A percentile compares a stretch with the other conserved stretches of the same genome.
Conservation (phyloP, 1,284 basidiomycete genomes). For the Hypsizygus ulmarius region DNA sequence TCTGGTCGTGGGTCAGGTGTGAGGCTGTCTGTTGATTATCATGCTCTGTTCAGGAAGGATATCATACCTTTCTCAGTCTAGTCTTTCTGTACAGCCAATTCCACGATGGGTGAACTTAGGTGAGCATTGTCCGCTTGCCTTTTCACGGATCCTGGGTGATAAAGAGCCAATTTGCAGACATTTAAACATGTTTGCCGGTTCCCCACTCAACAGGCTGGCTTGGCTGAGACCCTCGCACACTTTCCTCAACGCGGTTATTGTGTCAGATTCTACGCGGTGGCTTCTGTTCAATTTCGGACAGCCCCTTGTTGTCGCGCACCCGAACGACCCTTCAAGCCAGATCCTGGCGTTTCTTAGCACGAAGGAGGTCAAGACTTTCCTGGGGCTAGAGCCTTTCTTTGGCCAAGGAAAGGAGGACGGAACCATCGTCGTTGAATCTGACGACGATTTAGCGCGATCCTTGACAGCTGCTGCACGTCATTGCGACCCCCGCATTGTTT, state of each 20-base stretch:
- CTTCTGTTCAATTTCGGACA: conserved; percentile 70
- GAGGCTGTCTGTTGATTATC: too few relatives aligned
- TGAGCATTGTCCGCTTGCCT: too few relatives aligned
- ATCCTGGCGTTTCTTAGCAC: conserved; percentile 54
- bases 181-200: conserved; percentile 71
- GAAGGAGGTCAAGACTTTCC: conserved; percentile 50
- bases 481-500: conserved; percentile 46
- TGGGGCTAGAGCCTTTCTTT: conserved; percentile 54
- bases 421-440: conserved; percentile 36
- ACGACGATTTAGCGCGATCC: conserved; percentile 31
- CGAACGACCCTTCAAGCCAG: conserved; percentile 25
- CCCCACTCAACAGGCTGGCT: conserved; percentile 82
- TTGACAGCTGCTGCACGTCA: conserved; percentile 65
- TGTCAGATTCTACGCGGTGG: conserved; percentile 63
- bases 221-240: conserved; percentile 76
- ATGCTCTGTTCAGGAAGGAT: too few relatives aligned
- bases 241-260: conserved; percentile 69
- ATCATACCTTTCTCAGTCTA: too few relatives aligned
- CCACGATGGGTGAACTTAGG: too few relatives aligned
- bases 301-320: conserved; percentile 47
- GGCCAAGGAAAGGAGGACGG: conserved; percentile 61
- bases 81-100: too few relatives aligned
- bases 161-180: conserved; percentile 20
- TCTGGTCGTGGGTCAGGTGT: too few relatives aligned
- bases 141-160: too few relatives aligned